Evolutionary conservation across 768 basidiomycete genomes (phyloP).

Genomic region (Hypholoma sublateritium): DNA sequence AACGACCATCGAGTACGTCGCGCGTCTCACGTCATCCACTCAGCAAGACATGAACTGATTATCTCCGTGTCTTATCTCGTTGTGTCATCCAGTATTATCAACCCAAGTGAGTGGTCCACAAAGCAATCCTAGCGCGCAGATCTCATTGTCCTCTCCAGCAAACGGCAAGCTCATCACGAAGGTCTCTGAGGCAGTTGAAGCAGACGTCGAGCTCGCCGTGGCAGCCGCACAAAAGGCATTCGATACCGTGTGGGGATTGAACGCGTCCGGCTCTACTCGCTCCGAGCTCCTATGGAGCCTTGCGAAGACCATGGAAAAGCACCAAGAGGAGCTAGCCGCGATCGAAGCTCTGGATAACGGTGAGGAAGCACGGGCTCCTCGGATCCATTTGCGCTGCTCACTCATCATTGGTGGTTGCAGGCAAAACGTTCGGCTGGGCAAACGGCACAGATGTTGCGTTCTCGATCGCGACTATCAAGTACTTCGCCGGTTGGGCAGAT

Average conservation of each 20-base stretch:
- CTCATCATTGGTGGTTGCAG: conserved; percentile 23
- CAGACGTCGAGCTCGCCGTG: conserved; percentile 81
- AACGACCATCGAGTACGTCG: conserved; percentile 73
- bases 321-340: conserved; percentile 67
- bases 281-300: conserved; percentile 61
- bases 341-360: conserved; percentile 74
- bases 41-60: no score
- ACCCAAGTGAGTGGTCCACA: conserved; percentile 41
- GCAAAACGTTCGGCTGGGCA: conserved; percentile 56
- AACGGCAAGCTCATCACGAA: conserved; percentile 62
- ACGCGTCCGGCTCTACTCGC: conserved; percentile 52
- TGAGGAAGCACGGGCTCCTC: conserved; percentile 13
- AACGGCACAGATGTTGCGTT: conserved; percentile 48
- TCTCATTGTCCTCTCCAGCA: conserved; percentile 36
- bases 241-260: conserved; percentile 70
- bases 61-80: no score
- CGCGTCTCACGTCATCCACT: no score
- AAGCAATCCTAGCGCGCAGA: conserved; percentile 23
- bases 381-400: conserved; percentile 47
- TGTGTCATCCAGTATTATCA: conserved; percentile 44
- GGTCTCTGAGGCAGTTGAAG: conserved; percentile 57
- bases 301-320: conserved; percentile 59
- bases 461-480: conserved; percentile 56
- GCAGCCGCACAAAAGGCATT: conserved; percentile 56
- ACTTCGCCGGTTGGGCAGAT: conserved; percentile 92